Percentiles rank a stretch among this genome's conserved stretches.
These are phyloP conservation scores for Pulchroboletus neoregius DNA, from an alignment of 1,284 basidiomycete genomes.

Conservation along the genomic window DNA sequence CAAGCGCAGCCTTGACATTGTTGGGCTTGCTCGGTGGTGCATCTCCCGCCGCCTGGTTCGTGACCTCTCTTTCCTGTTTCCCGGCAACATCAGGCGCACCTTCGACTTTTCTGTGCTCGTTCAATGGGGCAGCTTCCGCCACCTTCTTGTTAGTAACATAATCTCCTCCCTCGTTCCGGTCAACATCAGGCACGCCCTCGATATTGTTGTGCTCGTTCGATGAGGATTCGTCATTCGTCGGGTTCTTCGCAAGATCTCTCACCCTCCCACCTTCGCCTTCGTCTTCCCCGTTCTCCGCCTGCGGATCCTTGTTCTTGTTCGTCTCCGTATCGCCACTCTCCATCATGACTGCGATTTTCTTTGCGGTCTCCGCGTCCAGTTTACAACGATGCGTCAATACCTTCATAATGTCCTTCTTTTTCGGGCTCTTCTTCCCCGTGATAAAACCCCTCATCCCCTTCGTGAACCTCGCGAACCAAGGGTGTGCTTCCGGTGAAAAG, in stretches of 20 bases:
- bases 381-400: constrained; percentile 28
- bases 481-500: constrained; percentile 15
- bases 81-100: no score
- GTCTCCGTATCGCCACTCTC: constrained; percentile 13
- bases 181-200: not conserved
- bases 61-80: not conserved
- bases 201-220: not conserved
- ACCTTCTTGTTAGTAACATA: not conserved
- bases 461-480: constrained; percentile 22
- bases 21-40: not conserved
- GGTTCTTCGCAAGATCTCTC: not conserved
- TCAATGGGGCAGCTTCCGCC: not conserved
- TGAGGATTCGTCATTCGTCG: not conserved
- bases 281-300: not conserved
- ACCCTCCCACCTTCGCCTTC: not conserved
- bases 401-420: constrained; percentile 21
- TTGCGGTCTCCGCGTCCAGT: constrained; percentile 28
- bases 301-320: not conserved
- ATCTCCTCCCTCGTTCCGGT: not conserved
- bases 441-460: constrained; percentile 21
- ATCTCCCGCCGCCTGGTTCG: not conserved
- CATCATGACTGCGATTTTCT: constrained; percentile 26
- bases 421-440: constrained; percentile 12
- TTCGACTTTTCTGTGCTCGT: not conserved
- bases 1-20: not conserved